These are phyloP conservation scores for Pythium phragmiticola DNA, from an alignment of 352 stramenopile genomes.

Conservation along the genomic window DNA sequence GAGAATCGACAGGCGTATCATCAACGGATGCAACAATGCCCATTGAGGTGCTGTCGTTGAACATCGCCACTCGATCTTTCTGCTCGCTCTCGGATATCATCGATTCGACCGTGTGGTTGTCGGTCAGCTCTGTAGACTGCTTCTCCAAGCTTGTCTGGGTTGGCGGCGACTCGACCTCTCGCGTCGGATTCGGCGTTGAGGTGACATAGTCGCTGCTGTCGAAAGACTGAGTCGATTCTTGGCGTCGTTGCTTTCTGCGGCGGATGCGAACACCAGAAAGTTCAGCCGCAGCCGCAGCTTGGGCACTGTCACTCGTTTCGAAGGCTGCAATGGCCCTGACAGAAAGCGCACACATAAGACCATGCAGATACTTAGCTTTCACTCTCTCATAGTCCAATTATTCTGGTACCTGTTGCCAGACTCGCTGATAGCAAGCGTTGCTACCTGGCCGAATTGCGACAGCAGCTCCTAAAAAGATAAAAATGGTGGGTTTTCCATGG, in stretches of 20 bases:
- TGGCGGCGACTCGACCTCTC: neutral
- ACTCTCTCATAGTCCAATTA: neutral
- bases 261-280: conserved; percentile 29
- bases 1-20: conserved; percentile 8
- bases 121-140: neutral
- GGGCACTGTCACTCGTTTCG: conserved; percentile 17
- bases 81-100: neutral
- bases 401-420: conserved; percentile 19
- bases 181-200: neutral
- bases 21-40: neutral
- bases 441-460: conserved; percentile 9
- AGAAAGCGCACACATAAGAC: neutral
- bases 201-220: neutral
- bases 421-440: conserved; percentile 21
- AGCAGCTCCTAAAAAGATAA: conserved; percentile 7
- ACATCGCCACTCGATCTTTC: neutral
- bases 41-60: neutral
- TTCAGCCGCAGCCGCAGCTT: conserved; percentile 24
- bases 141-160: neutral
- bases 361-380: neutral
- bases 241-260: conserved; percentile 25
- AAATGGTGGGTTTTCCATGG: neutral
- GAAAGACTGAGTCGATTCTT: neutral
- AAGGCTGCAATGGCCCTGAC: conserved; percentile 40
- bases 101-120: neutral